Base-by-base conservation (phyloP, 163 green algal species). In the Chlorella variabilis region DNA sequence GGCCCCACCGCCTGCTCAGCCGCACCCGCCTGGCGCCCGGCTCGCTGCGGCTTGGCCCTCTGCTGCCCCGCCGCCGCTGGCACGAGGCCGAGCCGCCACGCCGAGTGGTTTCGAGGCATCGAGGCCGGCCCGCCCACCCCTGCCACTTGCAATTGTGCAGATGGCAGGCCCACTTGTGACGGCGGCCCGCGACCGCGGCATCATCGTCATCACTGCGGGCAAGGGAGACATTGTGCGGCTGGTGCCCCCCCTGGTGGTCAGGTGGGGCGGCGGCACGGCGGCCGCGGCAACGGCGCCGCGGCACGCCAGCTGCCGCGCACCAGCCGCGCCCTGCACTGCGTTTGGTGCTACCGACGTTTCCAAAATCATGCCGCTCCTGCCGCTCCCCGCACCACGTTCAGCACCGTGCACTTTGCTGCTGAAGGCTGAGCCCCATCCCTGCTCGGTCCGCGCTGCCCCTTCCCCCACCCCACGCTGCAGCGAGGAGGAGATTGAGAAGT, bases 151-250 rank as follows among this genome's bases (percentile, higher is more conserved):
- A 42, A 21, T 61, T 27, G 5, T 87, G 80, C 78, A 91, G 86
- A 62, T 78, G 68, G 97, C 93, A 1, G 92, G 91, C 38, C 79
- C 88, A 0, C 67, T 99, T 4, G 91, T 96, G 39, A 83, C 92
- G 3, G 87, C 86, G 31, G 92, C 91, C 0, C 85, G 94, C 9
- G 89, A 96, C 21, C 83, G 88, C 74, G 97, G 96, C 11, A 68
- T 99, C 73, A 91, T 99, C 25, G 89, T 95, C n/a, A 98, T 99
- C 87, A 99, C 97, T 4, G 97, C 97, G 0, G 96, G 96, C 79
- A 90, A 91, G 79, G 97, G 97, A 2, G 92, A 99, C 81, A 94
- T 99, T 15, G 87, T 99, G n/a, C 91, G 97, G 11, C 83, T 99
- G 67, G 96, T 98, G 86, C 97, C 97, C 2, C 96, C 97, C 27